Evolutionary conservation across 345 rosid species (phyloP), one percentile per base, ranked within the genome.

Genomic region (Lumnitzera littorea): DNA sequence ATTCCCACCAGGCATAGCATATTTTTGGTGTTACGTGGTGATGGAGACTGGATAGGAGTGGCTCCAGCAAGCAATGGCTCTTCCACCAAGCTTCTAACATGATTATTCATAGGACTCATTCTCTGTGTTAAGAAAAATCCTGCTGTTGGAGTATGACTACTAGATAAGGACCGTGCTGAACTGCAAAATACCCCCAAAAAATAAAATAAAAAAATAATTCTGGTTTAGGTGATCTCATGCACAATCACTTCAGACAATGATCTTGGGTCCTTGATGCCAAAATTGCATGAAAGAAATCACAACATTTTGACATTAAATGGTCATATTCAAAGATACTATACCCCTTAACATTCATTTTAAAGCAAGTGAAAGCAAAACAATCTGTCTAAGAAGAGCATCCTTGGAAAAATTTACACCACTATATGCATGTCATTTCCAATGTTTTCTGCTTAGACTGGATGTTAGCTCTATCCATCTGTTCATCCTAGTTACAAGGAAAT

Each of bases 101-200:
- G 61, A 66, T 53, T 64, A 57, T 79, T 67, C 61, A 79, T 60
- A 56, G 80, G 69, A 63, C 78, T 62, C 80, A 79, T 77, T 70
- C 78, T 70, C 66, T 74, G 89, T 49, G 79, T 76, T 70, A 79
- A 67, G 63, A 61, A 65, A 56, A 88, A 78, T 70, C 95, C 89
- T 23, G 73, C 70, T 12, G 82, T 77, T 48, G 97, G 89, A 24
- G 87, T 82, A 70, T 78, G 85, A 71, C 95, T 87, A 48, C 85
- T 85, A 25, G 97, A 71, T 62, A 90, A 66, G 43, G 90, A 90
- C 73, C 97, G 80, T 50, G 97, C 97, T 13, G 95, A 87, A 76
- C 97, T 90, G 77, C 70, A 29, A 52, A 36, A 63, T 52, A 53
- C 10, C 49, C 14, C 27, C 11, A 50, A 15, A 17, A n/a, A 48